phyloP scores from a whole-genome alignment of 345 rosid species.

The Salix purpurea region DNA sequence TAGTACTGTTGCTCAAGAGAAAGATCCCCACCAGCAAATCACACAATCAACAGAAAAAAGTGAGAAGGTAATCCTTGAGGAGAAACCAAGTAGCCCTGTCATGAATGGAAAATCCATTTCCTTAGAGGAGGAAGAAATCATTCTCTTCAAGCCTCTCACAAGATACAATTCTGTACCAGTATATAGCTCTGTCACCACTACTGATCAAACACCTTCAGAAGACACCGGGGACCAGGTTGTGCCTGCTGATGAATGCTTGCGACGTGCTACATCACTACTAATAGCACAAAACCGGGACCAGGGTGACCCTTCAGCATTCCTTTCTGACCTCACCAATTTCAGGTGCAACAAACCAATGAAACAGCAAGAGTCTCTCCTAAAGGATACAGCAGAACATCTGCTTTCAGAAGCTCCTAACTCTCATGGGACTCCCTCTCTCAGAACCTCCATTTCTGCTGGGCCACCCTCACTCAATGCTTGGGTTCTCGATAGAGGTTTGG shows the following conservation, averaged over 20 bases:
- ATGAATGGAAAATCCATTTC: slow-evolving; percentile 35
- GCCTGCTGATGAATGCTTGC: slow-evolving; percentile 60
- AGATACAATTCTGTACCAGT: slow-evolving; percentile 84
- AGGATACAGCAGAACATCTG: slow-evolving; percentile 21
- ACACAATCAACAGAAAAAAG: slow-evolving; percentile 8
- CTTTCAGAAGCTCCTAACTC: slow-evolving; percentile 31
- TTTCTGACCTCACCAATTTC: slow-evolving; percentile 43
- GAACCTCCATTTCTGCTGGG: slow-evolving; percentile 44
- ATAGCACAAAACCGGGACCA: slow-evolving; percentile 48
- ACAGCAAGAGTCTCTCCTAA: slow-evolving; percentile 41
- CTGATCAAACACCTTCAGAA: slow-evolving; percentile 29
- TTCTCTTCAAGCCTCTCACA: slow-evolving; percentile 87
- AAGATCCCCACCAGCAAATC: slow-evolving; percentile 13
- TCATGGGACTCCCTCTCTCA: slow-evolving; percentile 3
- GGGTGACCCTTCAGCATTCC: slow-evolving; percentile 36
- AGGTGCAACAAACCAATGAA: slow-evolving; percentile 27
- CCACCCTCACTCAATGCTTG: slow-evolving; percentile 86
- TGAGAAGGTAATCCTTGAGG: slow-evolving; percentile 25
- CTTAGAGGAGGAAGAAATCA: slow-evolving; percentile 89
- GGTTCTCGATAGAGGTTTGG: slow-evolving; percentile 51
- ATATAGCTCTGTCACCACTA: slow-evolving; percentile 23
- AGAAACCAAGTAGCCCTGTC: slow-evolving; percentile 23
- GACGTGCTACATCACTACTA: slow-evolving; percentile 65
- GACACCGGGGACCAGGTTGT: slow-evolving; percentile 32
- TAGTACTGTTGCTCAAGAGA: slow-evolving; percentile 1